These are phyloP conservation scores for Aquilaria malaccensis DNA, from an alignment of 345 rosid species.

Conservation along the genomic window DNA sequence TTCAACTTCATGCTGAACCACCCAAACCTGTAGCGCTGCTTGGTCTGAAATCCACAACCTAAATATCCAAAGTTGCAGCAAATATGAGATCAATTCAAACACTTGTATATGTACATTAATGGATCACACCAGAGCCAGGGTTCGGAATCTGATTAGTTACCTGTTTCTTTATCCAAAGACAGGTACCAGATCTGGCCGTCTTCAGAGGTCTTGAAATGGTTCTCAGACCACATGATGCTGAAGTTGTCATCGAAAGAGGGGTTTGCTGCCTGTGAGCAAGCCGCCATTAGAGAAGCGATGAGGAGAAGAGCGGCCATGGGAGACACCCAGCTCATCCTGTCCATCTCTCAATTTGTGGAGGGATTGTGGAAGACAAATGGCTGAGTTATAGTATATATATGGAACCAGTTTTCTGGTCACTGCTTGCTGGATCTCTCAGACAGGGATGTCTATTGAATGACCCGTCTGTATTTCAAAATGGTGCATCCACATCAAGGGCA, in stretches of 20 bases:
- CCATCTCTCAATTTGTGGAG: conserved; percentile 22
- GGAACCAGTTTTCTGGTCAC: too few relatives aligned
- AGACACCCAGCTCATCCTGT: conserved; percentile 13
- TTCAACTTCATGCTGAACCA: conserved; percentile 99
- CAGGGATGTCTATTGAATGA: conserved; percentile 17
- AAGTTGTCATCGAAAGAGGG: conserved; percentile 77
- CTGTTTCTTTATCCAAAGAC: conserved; percentile 85
- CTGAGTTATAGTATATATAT: neutral
- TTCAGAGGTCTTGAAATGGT: conserved; percentile 85
- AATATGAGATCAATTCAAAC: too few relatives aligned
- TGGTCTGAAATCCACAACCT: conserved; percentile 98
- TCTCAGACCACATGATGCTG: conserved; percentile 88
- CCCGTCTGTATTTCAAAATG: conserved; percentile 14
- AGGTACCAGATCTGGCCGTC: conserved; percentile 98
- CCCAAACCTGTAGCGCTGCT: conserved; percentile 86
- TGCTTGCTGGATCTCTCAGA: conserved; percentile 19
- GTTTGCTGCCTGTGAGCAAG: conserved; percentile 19
- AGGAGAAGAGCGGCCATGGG: conserved; percentile 27
- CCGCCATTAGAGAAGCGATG: conserved; percentile 29
- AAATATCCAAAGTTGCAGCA: neutral
- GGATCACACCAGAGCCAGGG: neutral
- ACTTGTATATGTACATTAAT: too few relatives aligned
- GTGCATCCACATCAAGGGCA: conserved; percentile 8
- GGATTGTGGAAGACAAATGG: conserved; percentile 7
- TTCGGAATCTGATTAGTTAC: conserved; percentile 20